Percentiles rank a stretch among this genome's conserved stretches.
These are phyloP conservation scores for Baorangia bicolor DNA, from an alignment of 768 basidiomycete species.

Conservation along the genomic window DNA sequence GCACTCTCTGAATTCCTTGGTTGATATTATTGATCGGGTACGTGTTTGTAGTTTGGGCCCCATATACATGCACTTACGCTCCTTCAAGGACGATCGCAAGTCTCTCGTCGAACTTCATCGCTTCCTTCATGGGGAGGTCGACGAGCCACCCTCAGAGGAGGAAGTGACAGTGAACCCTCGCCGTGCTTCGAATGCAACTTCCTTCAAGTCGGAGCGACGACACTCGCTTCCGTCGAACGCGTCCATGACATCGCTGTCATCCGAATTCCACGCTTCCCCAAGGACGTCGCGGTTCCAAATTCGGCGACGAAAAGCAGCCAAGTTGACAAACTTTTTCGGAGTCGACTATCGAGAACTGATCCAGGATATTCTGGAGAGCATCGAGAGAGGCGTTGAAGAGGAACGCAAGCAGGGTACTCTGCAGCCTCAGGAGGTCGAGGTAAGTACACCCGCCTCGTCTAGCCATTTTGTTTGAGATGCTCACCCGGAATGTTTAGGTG, in stretches of 20 bases:
- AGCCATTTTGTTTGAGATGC: neutral
- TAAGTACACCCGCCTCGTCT: constrained; percentile 33
- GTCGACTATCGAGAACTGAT: constrained; percentile 81
- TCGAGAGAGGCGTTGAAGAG: constrained; percentile 72
- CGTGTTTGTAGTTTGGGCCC: constrained; percentile 26
- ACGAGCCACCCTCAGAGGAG: constrained; percentile 24
- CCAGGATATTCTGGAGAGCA: constrained; percentile 74
- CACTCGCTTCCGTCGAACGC: constrained; percentile 66
- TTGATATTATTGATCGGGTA: constrained; percentile 78
- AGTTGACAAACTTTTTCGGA: constrained; percentile 85
- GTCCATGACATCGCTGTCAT: constrained; percentile 58
- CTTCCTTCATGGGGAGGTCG: constrained; percentile 46
- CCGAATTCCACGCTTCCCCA: constrained; percentile 45
- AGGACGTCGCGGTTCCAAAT: constrained; percentile 56
- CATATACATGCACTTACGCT: constrained; percentile 2
- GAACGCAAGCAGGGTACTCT: constrained; percentile 65
- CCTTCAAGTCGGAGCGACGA: constrained; percentile 59
- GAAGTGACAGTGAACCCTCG: constrained; percentile 19
- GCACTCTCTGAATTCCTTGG: constrained; percentile 76
- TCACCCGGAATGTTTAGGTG: constrained; percentile 40
- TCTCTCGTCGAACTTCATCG: constrained; percentile 75
- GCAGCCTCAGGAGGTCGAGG: constrained; percentile 69
- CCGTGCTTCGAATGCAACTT: constrained; percentile 36
- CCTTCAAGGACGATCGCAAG: constrained; percentile 64
- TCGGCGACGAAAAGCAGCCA: constrained; percentile 73